Evolutionary conservation across 805 yeast species (phyloP), one percentile per base, ranked within the genome.

Genomic region (Kodamaea kakaduensis): DNA sequence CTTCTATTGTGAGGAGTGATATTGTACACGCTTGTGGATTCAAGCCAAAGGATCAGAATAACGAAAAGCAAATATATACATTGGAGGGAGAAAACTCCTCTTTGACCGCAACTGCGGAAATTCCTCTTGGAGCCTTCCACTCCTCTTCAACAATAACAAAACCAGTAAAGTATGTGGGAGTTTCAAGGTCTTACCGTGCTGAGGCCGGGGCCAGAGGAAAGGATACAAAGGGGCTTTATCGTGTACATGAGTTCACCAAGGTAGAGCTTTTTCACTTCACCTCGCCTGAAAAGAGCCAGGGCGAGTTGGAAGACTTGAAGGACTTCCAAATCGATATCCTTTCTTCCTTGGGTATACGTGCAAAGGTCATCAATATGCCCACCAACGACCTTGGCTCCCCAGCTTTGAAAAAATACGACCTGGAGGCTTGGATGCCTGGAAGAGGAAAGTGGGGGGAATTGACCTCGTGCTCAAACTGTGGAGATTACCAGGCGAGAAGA

Each of bases 381-480:
- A 78, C 81, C 17, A 77, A 83, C 43, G 98, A 93, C 54, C 63
- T 93, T 34, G 98, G 98, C 0, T 81, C 95, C 0, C 96, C 98
- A 1, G 97, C 97, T 0, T 77, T 71, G 58, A 81, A 84, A 51
- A 93, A 93, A 56, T 86, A 79, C 54, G 98, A 93, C 49, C 85
- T 89, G 38, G 98, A 93, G 59, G 96, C 89, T 0, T 86, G 95
- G 88, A 90, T 93, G 97, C 97, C 97, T 0, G 97, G 97, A 2
- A 75, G 96, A 48, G 89, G 86, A 1, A 56, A 64, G 2, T 90
- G 95, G 86, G 98, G 98, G 3, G 98, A 93, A 55, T 69, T 93
- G 20, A 79, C 95, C 1, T 85, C 96, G 18, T 73, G 94, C 1
- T 88, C 97, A 2, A 90, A 89, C 54, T 93, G 98, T 58, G 75